Evolutionary conservation across 257 asterid genomes (phyloP), one percentile per base, ranked within the genome.

Genomic region (Salvia splendens): DNA sequence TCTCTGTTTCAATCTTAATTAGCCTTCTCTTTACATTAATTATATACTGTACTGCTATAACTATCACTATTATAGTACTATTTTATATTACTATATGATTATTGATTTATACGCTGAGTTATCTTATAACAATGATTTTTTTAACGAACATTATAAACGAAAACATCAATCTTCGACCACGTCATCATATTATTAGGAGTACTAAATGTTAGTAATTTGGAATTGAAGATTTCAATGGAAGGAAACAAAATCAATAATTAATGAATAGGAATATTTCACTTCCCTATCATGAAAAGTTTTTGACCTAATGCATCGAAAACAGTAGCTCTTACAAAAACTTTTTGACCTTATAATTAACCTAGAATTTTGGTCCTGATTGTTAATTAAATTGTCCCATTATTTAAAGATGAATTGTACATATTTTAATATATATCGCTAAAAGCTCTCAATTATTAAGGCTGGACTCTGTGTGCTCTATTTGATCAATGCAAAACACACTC

Each of bases 271-370:
- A 15, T 43, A 47, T 58, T 35, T 17, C 35, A 40, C 33, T 61
- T 61, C 50, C 56, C 56, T 9, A 9, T 36, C 4, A 15, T 28
- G 3, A 52, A 52, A 64, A 64, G 69, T 12, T 43, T n/a, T 62
- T 42, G 65, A 63, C 70, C 65, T 30, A 63, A 46, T 54, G 52
- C 65, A 65, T 73, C 73, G 80, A 74, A 76, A 78, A 81, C 70
- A 48, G 74, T 73, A 69, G 68, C 56, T 53, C 17, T 73, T 42
- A 45, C 78, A 69, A 75, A 64, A 46, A 60, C 87, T 75, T 83
- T 85, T 85, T 83, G 91, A 80, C 88, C 82, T 76, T 60, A 64
- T 55, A 41, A n/a, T 58, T 61, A 76, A 74, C 81, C 82, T 71
- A 63, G 75, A 58, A 42, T 75, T 35, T 65, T 55, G 60, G 49